Evolutionary conservation across 148 eudicot species (phyloP).

Genomic region (Silene conica): DNA sequence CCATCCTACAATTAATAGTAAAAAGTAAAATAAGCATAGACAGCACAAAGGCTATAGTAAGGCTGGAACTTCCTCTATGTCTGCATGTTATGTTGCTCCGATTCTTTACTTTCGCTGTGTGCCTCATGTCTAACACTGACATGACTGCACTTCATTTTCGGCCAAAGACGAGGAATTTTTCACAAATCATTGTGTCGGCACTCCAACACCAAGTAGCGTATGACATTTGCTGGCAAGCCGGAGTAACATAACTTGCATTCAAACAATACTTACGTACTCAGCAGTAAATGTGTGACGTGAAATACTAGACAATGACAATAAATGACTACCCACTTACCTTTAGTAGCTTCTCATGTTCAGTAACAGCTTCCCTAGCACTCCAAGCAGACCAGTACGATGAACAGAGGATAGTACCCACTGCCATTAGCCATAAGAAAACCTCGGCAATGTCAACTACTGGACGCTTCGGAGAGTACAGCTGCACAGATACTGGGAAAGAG

Average conservation of each 20-base stretch:
- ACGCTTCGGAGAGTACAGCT: constrained; percentile 68
- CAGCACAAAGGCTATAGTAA: background rate
- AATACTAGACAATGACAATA: background rate
- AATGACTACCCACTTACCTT: constrained; percentile 29
- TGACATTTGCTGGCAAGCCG: too few species aligned
- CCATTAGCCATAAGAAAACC: constrained; percentile 79
- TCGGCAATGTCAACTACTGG: constrained; percentile 80
- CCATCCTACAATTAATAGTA: constrained; percentile 48
- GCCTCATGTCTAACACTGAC: too few species aligned
- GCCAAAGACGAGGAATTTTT: too few species aligned
- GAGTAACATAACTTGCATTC: too few species aligned
- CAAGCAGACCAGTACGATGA: constrained; percentile 92
- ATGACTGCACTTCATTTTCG: too few species aligned
- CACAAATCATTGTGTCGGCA: too few species aligned
- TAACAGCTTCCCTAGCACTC: constrained; percentile 75
- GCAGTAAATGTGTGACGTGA: background rate
- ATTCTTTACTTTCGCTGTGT: too few species aligned
- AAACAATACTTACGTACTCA: background rate
- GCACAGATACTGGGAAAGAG: constrained; percentile 58
- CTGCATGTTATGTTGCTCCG: background rate
- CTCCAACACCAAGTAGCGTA: too few species aligned
- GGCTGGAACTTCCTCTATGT: background rate
- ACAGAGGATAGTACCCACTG: constrained; percentile 79
- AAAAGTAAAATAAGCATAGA: constrained; percentile 4
- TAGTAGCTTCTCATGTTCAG: constrained; percentile 66